Conservation (phyloP, 331 rosid species). For the Acacia pycnantha region DNA sequence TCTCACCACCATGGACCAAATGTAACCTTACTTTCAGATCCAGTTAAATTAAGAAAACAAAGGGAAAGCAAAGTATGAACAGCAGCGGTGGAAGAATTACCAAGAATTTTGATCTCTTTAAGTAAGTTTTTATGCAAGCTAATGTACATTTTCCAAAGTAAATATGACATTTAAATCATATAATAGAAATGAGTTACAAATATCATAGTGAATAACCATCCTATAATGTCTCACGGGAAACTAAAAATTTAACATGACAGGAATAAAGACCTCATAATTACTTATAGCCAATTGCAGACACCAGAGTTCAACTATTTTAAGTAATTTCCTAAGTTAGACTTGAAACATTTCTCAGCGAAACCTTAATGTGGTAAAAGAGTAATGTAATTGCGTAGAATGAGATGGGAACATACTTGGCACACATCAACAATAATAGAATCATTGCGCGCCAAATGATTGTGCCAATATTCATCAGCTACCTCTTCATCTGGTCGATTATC, state of each 20-base stretch:
- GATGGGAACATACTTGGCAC: slow-evolving; percentile 79
- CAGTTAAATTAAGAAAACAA: neutral
- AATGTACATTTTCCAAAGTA: slow-evolving; percentile 12
- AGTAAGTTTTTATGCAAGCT: neutral
- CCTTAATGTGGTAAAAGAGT: neutral
- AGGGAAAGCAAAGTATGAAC: neutral
- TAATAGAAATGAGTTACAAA: slow-evolving; percentile 4
- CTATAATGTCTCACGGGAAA: slow-evolving; percentile 1
- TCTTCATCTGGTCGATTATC: slow-evolving; percentile 79
- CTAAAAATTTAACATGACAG: slow-evolving; percentile 15
- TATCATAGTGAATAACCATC: slow-evolving; percentile 5
- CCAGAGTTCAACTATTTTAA: slow-evolving; percentile 3
- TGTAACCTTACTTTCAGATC: neutral
- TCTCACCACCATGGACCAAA: neutral
- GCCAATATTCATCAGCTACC: slow-evolving; percentile 96
- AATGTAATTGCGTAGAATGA: slow-evolving; percentile 17
- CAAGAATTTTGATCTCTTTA: slow-evolving; percentile 20
- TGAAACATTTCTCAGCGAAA: slow-evolving; percentile 19
- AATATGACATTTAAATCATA: slow-evolving; percentile 20
- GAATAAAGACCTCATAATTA: slow-evolving; percentile 14
- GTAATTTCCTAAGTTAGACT: slow-evolving; percentile 11
- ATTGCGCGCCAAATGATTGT: slow-evolving; percentile 92
- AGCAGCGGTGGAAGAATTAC: neutral
- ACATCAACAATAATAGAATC: slow-evolving; percentile 96
- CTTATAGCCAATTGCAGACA: neutral